Evolutionary conservation across 441 rosid species (phyloP), one percentile per base, ranked within the genome.

Genomic region (Arabidopsis lyrata): DNA sequence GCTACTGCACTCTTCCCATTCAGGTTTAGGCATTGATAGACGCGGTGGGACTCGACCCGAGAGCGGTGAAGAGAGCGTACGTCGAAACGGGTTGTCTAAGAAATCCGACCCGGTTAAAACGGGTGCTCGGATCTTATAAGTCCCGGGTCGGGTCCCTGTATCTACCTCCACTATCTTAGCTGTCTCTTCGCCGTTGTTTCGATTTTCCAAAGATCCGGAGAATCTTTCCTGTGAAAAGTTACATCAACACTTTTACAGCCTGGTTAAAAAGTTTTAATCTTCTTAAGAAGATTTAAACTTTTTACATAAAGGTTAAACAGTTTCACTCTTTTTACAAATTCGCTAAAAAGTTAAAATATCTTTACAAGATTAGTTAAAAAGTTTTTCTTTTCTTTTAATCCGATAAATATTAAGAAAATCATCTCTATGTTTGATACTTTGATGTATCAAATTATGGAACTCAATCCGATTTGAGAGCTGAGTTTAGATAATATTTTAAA

Each of bases 91-190:
- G 73, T 85, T 83, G 20, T 81, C 88, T 22, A 63, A 73, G 15
- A 66, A 67, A 65, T 85, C 87, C 14, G 85, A 70, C 18, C 79
- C 83, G 0, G 80, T 56, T 6, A 81, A 72, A 74, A 73, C 74
- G 29, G 86, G 77, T 76, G 82, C 78, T 13, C 83, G 85, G 70
- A 86, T 76, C 52, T 82, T 85, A 16, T 82, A 68, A 56, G 77
- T 77, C 8, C 72, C 75, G 29, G 84, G 86, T 79, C 85, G 70
- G 68, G 73, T 74, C 65, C 89, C 89, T 14, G 87, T 86, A 58
- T 88, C 91, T n/a, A 86, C 84, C 68, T 88, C 93, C 65, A 85
- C 91, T 44, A 86, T 88, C 73, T 86, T 86, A 42, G 87, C 85
- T 77, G 79, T 86, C 58, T 81, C 89, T 29, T 83, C 86, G 54